Base-by-base conservation (phyloP, 768 basidiomycete genomes). In the Goffeauzyma gilvescens region DNA sequence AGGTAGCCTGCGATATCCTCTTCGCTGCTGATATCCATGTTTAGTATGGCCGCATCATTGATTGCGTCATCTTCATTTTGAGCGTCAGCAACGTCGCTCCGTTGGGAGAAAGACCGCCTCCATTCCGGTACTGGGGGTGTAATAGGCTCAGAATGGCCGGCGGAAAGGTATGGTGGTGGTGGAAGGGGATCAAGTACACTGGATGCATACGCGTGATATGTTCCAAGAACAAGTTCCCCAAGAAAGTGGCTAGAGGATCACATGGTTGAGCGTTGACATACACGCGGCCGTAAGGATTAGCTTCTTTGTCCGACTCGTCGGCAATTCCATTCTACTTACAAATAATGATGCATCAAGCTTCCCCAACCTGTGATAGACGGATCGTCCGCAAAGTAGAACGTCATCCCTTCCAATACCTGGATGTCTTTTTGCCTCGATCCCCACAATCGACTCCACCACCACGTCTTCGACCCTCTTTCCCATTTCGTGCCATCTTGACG, bases 321-420 rank as follows among this genome's bases (percentile, higher is more conserved):
- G n/a, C n/a, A n/a, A n/a, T n/a, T n/a, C n/a, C n/a, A n/a, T n/a
- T n/a, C n/a, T n/a, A 41, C 45, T 40, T n/a, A 47, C 46, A 35
- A 47, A 26, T 47, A 47, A 38, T 47, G 46, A 18, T 47, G 46
- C 46, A 47, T 47, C 27, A 47, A 34, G n/a, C 33, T 28, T 4
- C 46, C 46, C 46, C 46, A 47, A 2, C 46, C 46, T 5, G 32
- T 42, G 9, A 41, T 40, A 2, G 22, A 32, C 4, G 46, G 38
- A 20, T 47, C 46, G 23, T 47, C 46, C 34, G 46, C 46, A 13
- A 47, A 22, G 34, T 47, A 47, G 25, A 41, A 37, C 26, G 42
- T 37, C 30, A 37, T 31, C n/a, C 32, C 34, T 5, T 25, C 33
- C 24, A 25, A n/a, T n/a, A n/a, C 28, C 9, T 30, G 9, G 28